Conservation (phyloP, 2,329 filamentous ascomycete species). For the Fusarium pseudoanthophilum region DNA sequence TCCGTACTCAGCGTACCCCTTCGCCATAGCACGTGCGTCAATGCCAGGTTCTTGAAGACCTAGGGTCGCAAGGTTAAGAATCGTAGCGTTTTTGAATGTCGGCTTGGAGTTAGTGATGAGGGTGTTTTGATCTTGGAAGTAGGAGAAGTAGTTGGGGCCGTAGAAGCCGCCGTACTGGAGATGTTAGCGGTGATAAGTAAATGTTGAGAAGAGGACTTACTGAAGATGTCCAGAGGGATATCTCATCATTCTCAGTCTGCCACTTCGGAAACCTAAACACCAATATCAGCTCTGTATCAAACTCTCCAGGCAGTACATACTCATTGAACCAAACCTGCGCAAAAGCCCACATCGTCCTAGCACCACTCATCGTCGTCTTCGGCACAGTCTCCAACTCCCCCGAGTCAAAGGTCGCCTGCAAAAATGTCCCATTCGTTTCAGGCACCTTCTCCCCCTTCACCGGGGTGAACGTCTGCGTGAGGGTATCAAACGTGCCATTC, state of each 20-base stretch:
- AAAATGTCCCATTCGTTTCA: slow-evolving; percentile 18
- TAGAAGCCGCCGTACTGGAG: slow-evolving; percentile 70
- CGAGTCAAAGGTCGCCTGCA: slow-evolving; percentile 27
- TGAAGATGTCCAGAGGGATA: slow-evolving; percentile 72
- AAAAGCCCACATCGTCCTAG: slow-evolving; percentile 69
- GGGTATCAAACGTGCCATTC: slow-evolving; percentile 67
- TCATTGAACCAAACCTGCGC: slow-evolving; percentile 65
- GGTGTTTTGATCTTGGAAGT: slow-evolving; percentile 68
- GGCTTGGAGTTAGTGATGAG: slow-evolving; percentile 37
- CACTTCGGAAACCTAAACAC: slow-evolving; percentile 65
- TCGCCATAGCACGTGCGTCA: slow-evolving; percentile 68
- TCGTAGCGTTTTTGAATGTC: slow-evolving; percentile 54
- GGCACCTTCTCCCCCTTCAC: neutral
- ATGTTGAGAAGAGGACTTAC: slow-evolving; percentile 33
- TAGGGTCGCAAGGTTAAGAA: slow-evolving; percentile 64
- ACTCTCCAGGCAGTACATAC: too few species aligned
- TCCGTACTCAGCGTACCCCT: slow-evolving; percentile 64
- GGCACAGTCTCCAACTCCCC: neutral
- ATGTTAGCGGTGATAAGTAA: neutral
- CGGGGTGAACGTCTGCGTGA: slow-evolving; percentile 47
- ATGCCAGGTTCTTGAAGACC: slow-evolving; percentile 76
- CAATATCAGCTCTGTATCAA: too few species aligned
- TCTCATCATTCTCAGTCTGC: slow-evolving; percentile 59
- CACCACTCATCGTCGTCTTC: slow-evolving; percentile 64
- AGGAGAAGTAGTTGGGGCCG: slow-evolving; percentile 67